Conservation (phyloP, 345 rosid genomes). For the Citrus unshiu region DNA sequence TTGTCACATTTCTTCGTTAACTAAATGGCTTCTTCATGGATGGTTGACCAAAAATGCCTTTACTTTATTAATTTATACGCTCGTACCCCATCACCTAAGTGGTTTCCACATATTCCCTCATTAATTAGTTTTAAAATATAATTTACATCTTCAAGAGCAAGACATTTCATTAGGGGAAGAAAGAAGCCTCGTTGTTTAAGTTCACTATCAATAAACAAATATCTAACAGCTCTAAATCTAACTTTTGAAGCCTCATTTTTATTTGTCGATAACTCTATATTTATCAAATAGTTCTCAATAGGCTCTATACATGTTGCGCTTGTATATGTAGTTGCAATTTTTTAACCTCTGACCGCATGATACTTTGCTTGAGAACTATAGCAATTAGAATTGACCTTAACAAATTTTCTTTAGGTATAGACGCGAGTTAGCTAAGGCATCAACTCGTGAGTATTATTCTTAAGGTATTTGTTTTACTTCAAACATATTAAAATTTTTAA, state of each 20-base stretch:
- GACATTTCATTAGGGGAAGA: neutral
- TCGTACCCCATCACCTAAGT: neutral
- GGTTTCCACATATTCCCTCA: neutral
- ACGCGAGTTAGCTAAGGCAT: too few species aligned
- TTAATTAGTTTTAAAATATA: neutral
- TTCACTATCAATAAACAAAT: neutral
- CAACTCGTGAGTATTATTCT: too few species aligned
- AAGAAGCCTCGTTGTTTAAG: neutral
- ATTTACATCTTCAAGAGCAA: neutral
- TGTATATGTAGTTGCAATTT: neutral
- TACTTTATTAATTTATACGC: neutral
- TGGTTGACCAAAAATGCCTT: neutral
- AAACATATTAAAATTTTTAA: too few species aligned
- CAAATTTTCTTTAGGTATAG: too few species aligned
- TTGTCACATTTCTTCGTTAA: neutral
- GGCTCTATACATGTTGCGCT: neutral
- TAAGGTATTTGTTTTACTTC: too few species aligned
- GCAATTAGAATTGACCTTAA: too few species aligned
- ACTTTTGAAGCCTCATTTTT: neutral
- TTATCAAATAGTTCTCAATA: neutral
- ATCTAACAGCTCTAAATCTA: neutral
- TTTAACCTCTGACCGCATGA: rapidly evolving
- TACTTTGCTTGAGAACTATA: neutral
- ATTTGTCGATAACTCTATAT: neutral
- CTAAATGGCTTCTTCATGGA: neutral